A percentile compares a stretch with the other conserved stretches of the same genome.
Conservation (phyloP, 1,139 yeast species). For the Chernovozyma aurita region DNA sequence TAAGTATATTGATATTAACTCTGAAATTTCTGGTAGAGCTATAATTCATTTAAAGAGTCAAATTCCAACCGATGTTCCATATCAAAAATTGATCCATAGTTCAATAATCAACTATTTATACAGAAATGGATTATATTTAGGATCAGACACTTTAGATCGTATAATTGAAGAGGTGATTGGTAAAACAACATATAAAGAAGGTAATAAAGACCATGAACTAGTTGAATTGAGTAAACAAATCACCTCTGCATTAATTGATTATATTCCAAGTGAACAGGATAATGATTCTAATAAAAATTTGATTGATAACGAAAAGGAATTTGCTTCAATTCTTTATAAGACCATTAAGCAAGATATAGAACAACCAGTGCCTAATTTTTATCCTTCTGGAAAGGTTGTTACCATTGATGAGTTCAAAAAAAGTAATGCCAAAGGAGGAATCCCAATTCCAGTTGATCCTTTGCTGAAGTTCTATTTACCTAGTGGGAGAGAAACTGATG, state of each 20-base stretch:
- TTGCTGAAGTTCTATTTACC: conserved; percentile 29
- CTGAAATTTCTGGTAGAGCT: conserved; percentile 35
- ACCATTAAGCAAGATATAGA: conserved; percentile 13
- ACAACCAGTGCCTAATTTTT: conserved; percentile 23
- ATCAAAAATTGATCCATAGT: conserved; percentile 21
- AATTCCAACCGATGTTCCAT: conserved; percentile 23
- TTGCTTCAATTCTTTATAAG: conserved; percentile 7
- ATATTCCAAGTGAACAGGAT: conserved; percentile 3
- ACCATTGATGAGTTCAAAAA: conserved; percentile 22
- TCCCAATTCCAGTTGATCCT: conserved; percentile 29
- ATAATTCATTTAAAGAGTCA: conserved; percentile 70
- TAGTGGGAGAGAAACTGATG: conserved; percentile 11
- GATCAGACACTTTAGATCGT: conserved; percentile 23
- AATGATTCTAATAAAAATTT: conserved; percentile 3
- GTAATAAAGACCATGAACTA: conserved; percentile 6
- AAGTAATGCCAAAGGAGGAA: conserved; percentile 21
- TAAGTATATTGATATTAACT: conserved; percentile 35
- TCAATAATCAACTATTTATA: conserved; percentile 26
- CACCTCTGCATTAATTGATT: conserved; percentile 3
- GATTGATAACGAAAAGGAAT: conserved; percentile 2
- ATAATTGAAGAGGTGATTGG: conserved; percentile 18
- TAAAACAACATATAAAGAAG: conserved; percentile 13
- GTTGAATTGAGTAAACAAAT: conserved; percentile 1
- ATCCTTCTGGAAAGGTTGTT: conserved; percentile 23
- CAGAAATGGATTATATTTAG: conserved; percentile 19